Base-by-base conservation (phyloP, 2,329 filamentous ascomycete genomes). In the Catunica adiposa region DNA sequence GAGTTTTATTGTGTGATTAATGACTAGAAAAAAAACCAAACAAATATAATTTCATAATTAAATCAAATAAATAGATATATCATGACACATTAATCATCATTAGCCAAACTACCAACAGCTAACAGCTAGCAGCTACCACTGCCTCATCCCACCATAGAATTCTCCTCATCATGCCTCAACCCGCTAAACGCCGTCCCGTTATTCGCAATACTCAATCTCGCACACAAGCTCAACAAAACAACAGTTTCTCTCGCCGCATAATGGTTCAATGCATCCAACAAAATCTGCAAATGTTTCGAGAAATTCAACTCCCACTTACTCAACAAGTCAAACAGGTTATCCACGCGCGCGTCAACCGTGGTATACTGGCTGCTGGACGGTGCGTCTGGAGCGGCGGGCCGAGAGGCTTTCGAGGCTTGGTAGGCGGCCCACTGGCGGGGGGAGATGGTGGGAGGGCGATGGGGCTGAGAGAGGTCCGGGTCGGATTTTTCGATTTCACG, bases 201-300 rank as follows among this genome's bases (percentile, higher is more conserved):
- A 59, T 86, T 88, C 11, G 86, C 87, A 58, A 84, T 87, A 63
- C 84, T 89, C 64, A 94, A 66, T 59, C 88, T 71, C 11, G 88
- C 88, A 65, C 88, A 94, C 15, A 98, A 73, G 61, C 89, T 90
- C 60, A 97, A 71, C 61, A 98, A 75, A 17, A 95, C 92, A 2
- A 96, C 90, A 40, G 92, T 97, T 72, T 98, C 92, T 0, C 92
- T 97, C 0, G 92, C 92, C 2, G 92, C 92, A 63, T 96, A 94
- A 68, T 97, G 95, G 63, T 98, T 97, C 60, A 98, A 75, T 59
- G 88, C 90, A 66, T 97, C 92, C 38, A 97, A 80, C 63, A 98
- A 69, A 61, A 97, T 95, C 71, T 94, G 89, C 63, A 98, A 70
- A 69, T 97, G 90, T 50, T 89, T 75, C 57, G 84, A 86, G 66